These are phyloP conservation scores for Talaromyces sp. DNA, from an alignment of 2,329 filamentous ascomycete species.

Conservation along the genomic window DNA sequence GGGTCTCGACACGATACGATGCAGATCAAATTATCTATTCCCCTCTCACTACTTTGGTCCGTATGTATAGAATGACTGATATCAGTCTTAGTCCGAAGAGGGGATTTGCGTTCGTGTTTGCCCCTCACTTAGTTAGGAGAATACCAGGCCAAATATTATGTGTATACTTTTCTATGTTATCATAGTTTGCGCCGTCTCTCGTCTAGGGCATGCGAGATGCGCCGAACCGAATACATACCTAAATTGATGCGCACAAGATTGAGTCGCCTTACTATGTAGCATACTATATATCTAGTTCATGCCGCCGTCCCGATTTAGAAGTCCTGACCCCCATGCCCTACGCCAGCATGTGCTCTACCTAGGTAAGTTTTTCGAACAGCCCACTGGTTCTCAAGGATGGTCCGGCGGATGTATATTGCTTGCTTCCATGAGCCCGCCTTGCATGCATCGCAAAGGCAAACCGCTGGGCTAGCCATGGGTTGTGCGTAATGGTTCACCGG, in stretches of 20 bases:
- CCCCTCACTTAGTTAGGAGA: background rate
- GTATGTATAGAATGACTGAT: too few relatives aligned
- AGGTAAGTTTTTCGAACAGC: background rate
- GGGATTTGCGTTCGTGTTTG: background rate
- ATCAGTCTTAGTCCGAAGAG: background rate
- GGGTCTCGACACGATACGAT: background rate
- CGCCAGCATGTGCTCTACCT: background rate
- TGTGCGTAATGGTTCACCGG: constrained; percentile 3
- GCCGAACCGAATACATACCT: background rate
- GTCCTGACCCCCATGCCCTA: background rate
- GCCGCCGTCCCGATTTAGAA: constrained; percentile 11
- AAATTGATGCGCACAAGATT: background rate
- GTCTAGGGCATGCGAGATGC: background rate
- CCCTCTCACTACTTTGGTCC: background rate
- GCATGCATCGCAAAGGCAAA: constrained; percentile 6
- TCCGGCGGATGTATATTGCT: constrained; percentile 9
- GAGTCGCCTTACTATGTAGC: background rate
- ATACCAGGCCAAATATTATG: background rate
- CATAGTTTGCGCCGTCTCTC: background rate
- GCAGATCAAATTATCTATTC: background rate
- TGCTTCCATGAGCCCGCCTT: constrained; percentile 3
- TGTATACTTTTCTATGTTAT: background rate
- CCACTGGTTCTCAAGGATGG: constrained; percentile 3
- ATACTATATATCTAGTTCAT: constrained; percentile 11
- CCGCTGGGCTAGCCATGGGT: background rate